Conservation (phyloP, 768 basidiomycete species). For the Mycena epipterygia region DNA sequence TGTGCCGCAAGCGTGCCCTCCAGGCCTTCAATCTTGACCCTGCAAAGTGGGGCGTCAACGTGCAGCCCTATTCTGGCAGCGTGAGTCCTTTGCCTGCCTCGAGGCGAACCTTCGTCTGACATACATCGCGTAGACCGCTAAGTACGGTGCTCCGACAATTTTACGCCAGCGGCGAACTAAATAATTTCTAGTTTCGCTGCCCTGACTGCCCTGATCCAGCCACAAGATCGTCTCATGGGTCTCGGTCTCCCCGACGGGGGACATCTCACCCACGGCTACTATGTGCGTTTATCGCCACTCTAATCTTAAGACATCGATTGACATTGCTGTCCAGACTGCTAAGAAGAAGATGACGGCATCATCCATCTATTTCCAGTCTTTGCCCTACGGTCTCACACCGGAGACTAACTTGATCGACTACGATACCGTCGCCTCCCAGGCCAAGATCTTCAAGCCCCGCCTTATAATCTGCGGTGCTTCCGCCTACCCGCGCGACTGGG, state of each 20-base stretch:
- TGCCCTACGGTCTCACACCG: constrained; percentile 91
- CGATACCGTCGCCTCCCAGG: constrained; percentile 81
- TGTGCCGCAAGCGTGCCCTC: constrained; percentile 96
- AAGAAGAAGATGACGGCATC: constrained; percentile 99
- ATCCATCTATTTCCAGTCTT: constrained; percentile 99
- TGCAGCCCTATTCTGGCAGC: constrained; percentile 97
- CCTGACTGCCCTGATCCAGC: constrained; percentile 94
- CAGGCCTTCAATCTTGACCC: constrained; percentile 97
- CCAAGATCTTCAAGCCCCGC: constrained; percentile 95
- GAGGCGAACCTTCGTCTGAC: constrained; percentile 33
- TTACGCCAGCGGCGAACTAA: constrained; percentile 21
- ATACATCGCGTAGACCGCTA: constrained; percentile 74
- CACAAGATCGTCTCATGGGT: constrained; percentile 98
- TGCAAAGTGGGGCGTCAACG: constrained; percentile 96
- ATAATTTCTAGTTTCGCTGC: constrained; percentile 85
- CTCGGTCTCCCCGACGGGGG: constrained; percentile 98
- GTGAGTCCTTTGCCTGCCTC: constrained; percentile 58
- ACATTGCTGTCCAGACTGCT: constrained; percentile 72
- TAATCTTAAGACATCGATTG: constrained; percentile 14
- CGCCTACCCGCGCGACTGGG: constrained; percentile 99
- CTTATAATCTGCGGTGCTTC: constrained; percentile 98
- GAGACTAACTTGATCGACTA: constrained; percentile 94
- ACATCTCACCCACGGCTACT: constrained; percentile 97
- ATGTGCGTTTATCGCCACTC: constrained; percentile 64
- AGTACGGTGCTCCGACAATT: constrained; percentile 63